Evolutionary conservation across 306 rosid genomes (phyloP).

Genomic region (Quillaja saponaria): DNA sequence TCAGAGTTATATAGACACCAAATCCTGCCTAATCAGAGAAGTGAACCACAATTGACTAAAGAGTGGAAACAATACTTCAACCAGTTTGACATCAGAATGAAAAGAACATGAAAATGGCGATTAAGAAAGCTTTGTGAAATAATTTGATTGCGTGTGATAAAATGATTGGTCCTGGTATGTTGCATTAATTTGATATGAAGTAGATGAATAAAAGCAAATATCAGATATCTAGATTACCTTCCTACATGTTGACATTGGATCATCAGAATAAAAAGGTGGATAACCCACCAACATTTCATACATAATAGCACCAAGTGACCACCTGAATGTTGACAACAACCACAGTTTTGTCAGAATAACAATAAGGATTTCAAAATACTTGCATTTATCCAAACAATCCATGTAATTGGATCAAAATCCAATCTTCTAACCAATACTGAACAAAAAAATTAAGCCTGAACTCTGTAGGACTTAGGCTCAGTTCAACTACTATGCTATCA

Average conservation of each 20-base stretch:
- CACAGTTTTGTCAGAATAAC: slow-evolving; percentile 24
- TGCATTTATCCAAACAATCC: slow-evolving; percentile 11
- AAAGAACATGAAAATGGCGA: neutral
- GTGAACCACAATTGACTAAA: neutral
- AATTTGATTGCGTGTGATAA: slow-evolving; percentile 13
- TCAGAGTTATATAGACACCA: no score
- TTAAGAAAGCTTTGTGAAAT: slow-evolving; percentile 13
- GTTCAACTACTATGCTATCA: neutral
- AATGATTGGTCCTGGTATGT: slow-evolving; percentile 12
- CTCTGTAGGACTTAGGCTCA: slow-evolving; percentile 4
- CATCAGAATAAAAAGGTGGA: slow-evolving; percentile 98
- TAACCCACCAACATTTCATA: slow-evolving; percentile 97
- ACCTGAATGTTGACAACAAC: slow-evolving; percentile 55
- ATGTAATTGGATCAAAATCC: slow-evolving; percentile 20
- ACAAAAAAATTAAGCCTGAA: slow-evolving; percentile 25
- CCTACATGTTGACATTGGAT: slow-evolving; percentile 96
- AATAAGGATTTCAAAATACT: slow-evolving; percentile 10
- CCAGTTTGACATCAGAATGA: neutral
- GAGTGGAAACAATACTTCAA: neutral
- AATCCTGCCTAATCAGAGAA: no score
- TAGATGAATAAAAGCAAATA: neutral
- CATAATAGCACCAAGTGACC: slow-evolving; percentile 99
- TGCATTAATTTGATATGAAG: neutral
- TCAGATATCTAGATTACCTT: slow-evolving; percentile 53
- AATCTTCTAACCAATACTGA: slow-evolving; percentile 16